Evolutionary conservation across 345 rosid species (phyloP).

Genomic region (Sonneratia alba): DNA sequence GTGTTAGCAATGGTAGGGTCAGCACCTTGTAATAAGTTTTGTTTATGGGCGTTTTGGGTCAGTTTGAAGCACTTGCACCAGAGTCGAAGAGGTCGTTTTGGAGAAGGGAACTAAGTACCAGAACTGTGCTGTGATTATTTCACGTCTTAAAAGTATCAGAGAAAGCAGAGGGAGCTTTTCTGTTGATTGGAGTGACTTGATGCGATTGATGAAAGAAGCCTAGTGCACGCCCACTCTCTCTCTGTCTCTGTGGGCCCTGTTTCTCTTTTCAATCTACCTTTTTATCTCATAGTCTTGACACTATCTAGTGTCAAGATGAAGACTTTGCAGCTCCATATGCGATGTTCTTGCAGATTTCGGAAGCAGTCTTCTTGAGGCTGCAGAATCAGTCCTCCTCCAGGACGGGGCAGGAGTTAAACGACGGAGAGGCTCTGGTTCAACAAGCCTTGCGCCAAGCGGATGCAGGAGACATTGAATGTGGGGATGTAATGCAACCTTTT

Average conservation of each 20-base stretch:
- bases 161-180: constrained; percentile 2
- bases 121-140: not conserved
- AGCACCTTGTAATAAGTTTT: not conserved
- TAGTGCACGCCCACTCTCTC: not conserved
- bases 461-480: not conserved
- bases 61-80: not conserved
- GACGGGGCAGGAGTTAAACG: too few species aligned
- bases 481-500: not conserved
- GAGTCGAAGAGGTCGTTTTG: not conserved
- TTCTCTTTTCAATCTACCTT: not conserved
- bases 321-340: not conserved
- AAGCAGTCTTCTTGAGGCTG: not conserved
- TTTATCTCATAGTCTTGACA: too few species aligned
- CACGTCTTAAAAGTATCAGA: not conserved
- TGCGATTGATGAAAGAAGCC: not conserved
- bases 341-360: not conserved
- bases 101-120: not conserved
- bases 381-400: too few species aligned
- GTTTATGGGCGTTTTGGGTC: not conserved
- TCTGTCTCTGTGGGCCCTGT: not conserved
- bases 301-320: not conserved
- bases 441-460: not conserved
- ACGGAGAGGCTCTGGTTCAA: too few species aligned
- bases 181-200: not conserved
- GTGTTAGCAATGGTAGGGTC: not conserved